Evolutionary conservation across 306 rosid genomes (phyloP).

Genomic region (Cajanus cajan): DNA sequence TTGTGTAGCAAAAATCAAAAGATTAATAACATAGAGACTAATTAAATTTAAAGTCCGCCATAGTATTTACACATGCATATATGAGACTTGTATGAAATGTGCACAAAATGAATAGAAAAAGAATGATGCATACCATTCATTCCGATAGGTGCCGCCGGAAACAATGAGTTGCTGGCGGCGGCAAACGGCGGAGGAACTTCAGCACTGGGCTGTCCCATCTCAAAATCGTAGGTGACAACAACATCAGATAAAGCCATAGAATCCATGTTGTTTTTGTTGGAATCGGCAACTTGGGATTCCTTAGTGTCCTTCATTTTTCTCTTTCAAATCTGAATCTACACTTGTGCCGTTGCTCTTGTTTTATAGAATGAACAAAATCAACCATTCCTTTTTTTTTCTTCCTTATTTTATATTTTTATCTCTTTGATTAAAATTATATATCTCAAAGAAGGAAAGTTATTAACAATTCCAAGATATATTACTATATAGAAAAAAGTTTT

Average conservation of each 20-base stretch:
- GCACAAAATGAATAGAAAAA: not conserved
- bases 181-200: not conserved
- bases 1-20: too few relatives aligned
- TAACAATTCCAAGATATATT: not conserved
- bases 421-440: not conserved
- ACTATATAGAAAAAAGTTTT: not conserved
- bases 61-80: too few relatives aligned
- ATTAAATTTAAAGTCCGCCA: too few relatives aligned
- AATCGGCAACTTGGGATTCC: not conserved
- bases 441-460: not conserved
- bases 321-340: not conserved
- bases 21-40: too few relatives aligned
- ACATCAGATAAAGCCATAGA: not conserved
- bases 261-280: not conserved
- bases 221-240: not conserved
- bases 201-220: not conserved
- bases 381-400: not conserved
- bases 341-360: not conserved
- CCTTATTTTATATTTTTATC: not conserved
- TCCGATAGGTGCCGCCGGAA: not conserved
- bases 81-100: not conserved
- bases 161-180: not conserved
- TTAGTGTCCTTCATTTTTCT: not conserved
- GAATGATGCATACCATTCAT: not conserved
- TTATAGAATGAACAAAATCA: not conserved